Conservation (phyloP, 306 rosid genomes). For the Betula pendula region DNA sequence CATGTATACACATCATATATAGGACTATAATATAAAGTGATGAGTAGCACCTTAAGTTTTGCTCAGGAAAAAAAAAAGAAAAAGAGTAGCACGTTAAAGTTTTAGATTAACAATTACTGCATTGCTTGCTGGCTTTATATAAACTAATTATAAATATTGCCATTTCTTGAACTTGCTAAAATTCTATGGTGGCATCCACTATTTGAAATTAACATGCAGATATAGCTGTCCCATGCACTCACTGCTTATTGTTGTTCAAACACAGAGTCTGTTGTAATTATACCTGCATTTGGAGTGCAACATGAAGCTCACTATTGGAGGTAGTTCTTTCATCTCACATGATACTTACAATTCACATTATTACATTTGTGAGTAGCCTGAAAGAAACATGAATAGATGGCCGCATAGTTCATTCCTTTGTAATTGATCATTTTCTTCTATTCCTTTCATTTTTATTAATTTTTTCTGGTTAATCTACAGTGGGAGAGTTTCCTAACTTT, state of each 20-base stretch:
- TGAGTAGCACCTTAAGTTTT: background rate
- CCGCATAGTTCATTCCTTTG: background rate
- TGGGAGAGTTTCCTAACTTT: slow-evolving; percentile 69
- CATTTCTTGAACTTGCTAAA: background rate
- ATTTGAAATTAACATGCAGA: background rate
- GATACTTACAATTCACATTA: background rate
- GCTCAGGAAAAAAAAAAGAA: no score
- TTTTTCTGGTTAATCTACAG: slow-evolving; percentile 24
- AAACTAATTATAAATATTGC: background rate
- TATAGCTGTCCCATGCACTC: background rate
- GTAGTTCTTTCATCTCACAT: slow-evolving; percentile 35
- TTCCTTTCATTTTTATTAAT: background rate
- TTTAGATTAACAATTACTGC: no score
- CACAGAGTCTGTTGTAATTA: slow-evolving; percentile 71
- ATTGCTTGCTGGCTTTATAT: background rate
- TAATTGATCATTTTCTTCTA: background rate
- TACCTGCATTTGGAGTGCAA: slow-evolving; percentile 88
- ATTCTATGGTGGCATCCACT: background rate
- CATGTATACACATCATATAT: background rate
- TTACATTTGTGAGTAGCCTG: background rate
- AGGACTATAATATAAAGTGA: background rate
- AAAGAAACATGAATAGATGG: slow-evolving; percentile 1
- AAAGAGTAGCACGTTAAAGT: no score
- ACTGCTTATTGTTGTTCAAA: slow-evolving; percentile 7
- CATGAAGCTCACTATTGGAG: slow-evolving; percentile 73